A percentile compares a stretch with the other conserved stretches of the same genome.
phyloP scores from a whole-genome alignment of 345 rosid species.

The Eucalyptus fibrosa region DNA sequence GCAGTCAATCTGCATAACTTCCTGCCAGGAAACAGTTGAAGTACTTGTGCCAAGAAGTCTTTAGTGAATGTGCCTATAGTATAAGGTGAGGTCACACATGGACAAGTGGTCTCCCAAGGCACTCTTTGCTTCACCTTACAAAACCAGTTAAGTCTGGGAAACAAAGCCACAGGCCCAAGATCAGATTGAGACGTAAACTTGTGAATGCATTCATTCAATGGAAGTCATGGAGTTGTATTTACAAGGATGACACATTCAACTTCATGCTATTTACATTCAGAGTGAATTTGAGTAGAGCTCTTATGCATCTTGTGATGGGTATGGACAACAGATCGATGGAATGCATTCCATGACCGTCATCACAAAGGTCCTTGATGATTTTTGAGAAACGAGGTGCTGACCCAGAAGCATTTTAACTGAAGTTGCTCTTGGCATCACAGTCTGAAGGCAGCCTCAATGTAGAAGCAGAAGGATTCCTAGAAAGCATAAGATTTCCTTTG shows the following conservation, averaged over 20 bases:
- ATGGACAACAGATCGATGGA: neutral
- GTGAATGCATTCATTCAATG: accelerated
- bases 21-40: no score
- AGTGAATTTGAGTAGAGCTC: neutral
- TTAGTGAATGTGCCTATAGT: no score
- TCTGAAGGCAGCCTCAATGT: neutral
- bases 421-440: neutral
- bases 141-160: neutral
- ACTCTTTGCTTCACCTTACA: neutral
- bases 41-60: no score
- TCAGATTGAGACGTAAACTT: accelerated
- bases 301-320: neutral
- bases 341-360: neutral
- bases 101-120: neutral
- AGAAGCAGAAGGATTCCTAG: neutral
- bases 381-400: neutral
- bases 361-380: neutral
- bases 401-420: neutral
- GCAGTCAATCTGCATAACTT: accelerated
- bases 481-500: neutral
- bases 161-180: neutral
- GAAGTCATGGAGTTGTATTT: no score
- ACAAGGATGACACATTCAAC: neutral
- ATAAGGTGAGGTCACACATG: neutral
- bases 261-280: neutral